phyloP scores from a whole-genome alignment of 23 red algal genomes.

The Chondrus crispus region DNA sequence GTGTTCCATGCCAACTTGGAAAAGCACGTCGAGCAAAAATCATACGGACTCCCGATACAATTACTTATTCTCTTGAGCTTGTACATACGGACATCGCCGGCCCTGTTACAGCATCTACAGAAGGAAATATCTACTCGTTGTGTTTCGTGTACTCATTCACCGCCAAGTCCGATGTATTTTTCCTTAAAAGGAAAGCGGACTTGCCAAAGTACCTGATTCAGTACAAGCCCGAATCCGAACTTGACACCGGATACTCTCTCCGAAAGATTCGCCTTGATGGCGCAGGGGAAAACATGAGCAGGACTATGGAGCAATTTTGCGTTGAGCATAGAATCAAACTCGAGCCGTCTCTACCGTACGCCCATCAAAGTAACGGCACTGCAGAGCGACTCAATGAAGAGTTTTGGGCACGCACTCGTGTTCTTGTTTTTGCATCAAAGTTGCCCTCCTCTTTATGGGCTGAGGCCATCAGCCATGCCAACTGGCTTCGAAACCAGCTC shows the following conservation, averaged over 20 bases:
- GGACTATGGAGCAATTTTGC: background rate
- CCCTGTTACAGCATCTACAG: background rate
- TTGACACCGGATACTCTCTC: background rate
- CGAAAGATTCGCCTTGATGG: background rate
- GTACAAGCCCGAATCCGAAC: background rate
- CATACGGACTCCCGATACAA: background rate
- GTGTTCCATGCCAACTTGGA: background rate
- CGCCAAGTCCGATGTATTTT: background rate
- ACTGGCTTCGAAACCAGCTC: background rate
- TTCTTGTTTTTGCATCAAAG: background rate
- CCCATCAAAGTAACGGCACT: background rate
- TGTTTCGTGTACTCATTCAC: background rate
- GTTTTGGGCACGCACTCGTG: background rate
- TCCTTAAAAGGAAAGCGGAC: background rate
- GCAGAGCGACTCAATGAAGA: background rate
- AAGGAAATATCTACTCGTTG: background rate
- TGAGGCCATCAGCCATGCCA: background rate
- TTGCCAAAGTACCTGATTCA: background rate
- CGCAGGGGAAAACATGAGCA: background rate
- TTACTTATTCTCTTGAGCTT: background rate
- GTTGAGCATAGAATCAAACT: background rate
- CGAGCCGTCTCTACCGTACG: background rate
- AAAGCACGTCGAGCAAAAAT: background rate
- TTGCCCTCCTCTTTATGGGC: background rate
- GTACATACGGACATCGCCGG: constrained; percentile 1